Evolutionary conservation across 2,329 filamentous ascomycete species (phyloP), one percentile per base, ranked within the genome.

Genomic region (Stemphylium vesicarium): DNA sequence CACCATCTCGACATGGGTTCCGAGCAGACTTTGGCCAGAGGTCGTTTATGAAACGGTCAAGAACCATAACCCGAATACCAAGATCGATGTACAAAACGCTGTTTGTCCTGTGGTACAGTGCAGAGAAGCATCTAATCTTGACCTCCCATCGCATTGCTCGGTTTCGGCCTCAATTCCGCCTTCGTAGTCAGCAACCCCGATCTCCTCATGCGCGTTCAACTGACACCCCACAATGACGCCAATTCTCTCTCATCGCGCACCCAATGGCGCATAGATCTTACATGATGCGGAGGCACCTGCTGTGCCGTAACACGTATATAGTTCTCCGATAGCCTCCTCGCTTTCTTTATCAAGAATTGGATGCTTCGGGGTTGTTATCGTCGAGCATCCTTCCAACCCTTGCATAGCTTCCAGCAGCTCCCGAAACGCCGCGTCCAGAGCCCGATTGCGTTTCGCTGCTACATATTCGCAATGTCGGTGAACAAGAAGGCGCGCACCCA

Each of bases 401-500:
- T 22, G n/a, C 22, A 24, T 26, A 56, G 29, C 47, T 44, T 51
- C 26, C 33, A 6, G 38, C 33, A 44, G 38, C 20, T 32, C 12
- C 15, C 24, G 2, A 29, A 3, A 40, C 15, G 35, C 16, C 26
- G 35, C 11, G 16, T 26, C 1, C 40, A 32, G 29, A 35, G 32
- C 15, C 33, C 49, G 22, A 50, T 8, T 39, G 22, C 22, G 8
- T 13, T 33, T 35, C 39, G 50, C 10, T 5, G 26, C 39, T 43
- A 15, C 33, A 51, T 36, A 36, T 40, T 47, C 11, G 13, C 32
- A 41, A 71, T 70, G 68, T 55, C 69, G 5, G 43, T 65, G 29
- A 63, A 40, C 56, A 69, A 71, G 52, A 69, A 66, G 48, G 59
- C 60, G 26, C 62, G 60, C 47, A 69, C 68, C 57, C 74, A 70